These are phyloP conservation scores for Pythium folliculosum DNA, from an alignment of 352 stramenopile genomes.

Conservation along the genomic window DNA sequence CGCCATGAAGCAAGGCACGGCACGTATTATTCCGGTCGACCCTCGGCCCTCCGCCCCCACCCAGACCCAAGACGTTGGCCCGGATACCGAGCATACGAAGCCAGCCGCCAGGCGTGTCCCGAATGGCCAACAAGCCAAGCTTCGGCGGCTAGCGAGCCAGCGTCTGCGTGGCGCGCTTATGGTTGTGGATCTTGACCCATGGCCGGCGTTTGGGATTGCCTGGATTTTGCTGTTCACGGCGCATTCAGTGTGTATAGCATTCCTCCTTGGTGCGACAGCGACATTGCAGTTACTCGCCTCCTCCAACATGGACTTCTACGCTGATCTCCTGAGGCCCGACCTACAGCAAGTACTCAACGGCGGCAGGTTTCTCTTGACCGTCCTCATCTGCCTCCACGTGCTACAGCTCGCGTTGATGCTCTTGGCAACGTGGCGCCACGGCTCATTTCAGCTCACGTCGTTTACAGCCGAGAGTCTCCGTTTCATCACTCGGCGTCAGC, in stretches of 20 bases:
- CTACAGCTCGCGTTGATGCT: conserved; percentile 7
- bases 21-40: neutral
- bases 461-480: neutral
- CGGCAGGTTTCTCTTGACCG: neutral
- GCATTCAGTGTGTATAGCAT: neutral
- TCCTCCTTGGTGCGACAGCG: neutral
- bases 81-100: too few relatives aligned
- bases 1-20: neutral
- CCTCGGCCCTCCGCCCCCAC: neutral
- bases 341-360: neutral
- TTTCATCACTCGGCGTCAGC: neutral
- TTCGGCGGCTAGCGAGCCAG: neutral
- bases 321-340: conserved; percentile 4
- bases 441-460: neutral
- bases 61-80: neutral
- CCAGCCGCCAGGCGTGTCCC: too few relatives aligned
- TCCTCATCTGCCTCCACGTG: conserved; percentile 1
- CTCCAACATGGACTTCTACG: conserved; percentile 6
- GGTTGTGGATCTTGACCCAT: conserved; percentile 5
- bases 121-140: neutral
- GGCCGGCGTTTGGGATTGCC: neutral
- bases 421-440: neutral
- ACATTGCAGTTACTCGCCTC: neutral
- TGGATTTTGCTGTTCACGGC: conserved; percentile 3
- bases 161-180: neutral